phyloP scores from a whole-genome alignment of 306 rosid genomes.

The Prosopis cineraria region DNA sequence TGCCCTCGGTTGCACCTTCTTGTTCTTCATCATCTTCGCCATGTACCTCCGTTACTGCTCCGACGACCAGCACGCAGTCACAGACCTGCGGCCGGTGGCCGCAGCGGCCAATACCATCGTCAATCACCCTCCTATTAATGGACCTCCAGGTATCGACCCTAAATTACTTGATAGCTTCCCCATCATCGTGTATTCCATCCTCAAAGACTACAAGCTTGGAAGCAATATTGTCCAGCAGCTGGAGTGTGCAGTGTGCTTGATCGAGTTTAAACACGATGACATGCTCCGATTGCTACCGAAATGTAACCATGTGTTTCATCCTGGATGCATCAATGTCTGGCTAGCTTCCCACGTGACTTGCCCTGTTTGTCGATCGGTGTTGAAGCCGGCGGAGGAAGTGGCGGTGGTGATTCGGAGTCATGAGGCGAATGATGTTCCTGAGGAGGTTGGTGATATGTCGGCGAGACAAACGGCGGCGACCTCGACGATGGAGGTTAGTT shows the following conservation, averaged over 20 bases:
- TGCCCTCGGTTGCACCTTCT: conserved; percentile 7
- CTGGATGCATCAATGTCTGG: conserved; percentile 59
- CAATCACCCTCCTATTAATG: neutral
- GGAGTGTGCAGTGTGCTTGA: conserved; percentile 65
- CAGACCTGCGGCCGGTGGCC: neutral
- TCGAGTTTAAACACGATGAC: conserved; percentile 51
- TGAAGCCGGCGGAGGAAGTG: neutral
- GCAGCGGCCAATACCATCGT: neutral
- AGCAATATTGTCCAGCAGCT: conserved; percentile 30
- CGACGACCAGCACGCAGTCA: neutral
- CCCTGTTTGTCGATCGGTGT: conserved; percentile 54
- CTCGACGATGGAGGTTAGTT: neutral
- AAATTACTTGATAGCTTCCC: conserved; percentile 49
- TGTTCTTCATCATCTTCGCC: conserved; percentile 28
- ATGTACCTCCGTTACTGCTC: neutral
- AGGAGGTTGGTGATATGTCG: neutral
- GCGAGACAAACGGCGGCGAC: neutral
- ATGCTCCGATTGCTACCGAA: conserved; percentile 35
- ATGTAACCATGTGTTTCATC: conserved; percentile 55
- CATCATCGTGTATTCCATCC: conserved; percentile 44
- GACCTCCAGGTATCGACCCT: conserved; percentile 28
- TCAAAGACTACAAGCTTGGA: conserved; percentile 39
- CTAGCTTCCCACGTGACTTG: conserved; percentile 54
- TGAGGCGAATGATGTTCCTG: neutral
- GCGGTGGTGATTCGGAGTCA: neutral